Evolutionary conservation across 2,329 filamentous ascomycete genomes (phyloP).

Genomic region (Trichoderma asperellum): DNA sequence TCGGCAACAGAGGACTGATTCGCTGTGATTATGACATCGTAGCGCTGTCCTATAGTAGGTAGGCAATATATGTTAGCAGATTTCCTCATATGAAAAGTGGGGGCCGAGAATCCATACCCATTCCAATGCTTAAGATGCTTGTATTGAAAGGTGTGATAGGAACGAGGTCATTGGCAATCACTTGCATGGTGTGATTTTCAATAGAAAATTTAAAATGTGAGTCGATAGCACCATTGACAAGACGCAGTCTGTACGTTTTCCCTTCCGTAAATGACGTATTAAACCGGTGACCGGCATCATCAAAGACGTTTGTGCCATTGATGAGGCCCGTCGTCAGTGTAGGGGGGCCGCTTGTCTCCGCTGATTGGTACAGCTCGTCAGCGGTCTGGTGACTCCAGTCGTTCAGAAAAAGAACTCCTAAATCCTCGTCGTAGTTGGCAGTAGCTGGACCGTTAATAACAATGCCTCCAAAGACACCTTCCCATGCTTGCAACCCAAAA

Average conservation of each 20-base stretch:
- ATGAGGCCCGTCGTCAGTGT: slow-evolving; percentile 51
- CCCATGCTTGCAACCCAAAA: slow-evolving; percentile 52
- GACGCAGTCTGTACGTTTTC: background rate
- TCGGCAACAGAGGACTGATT: background rate
- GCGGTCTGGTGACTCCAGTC: slow-evolving; percentile 60
- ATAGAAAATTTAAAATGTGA: background rate
- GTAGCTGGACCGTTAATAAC: slow-evolving; percentile 64
- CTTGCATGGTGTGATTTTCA: background rate
- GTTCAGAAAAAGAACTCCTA: slow-evolving; percentile 61
- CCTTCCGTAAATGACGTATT: background rate
- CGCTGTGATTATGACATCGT: background rate
- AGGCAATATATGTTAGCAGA: background rate
- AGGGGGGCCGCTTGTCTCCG: background rate
- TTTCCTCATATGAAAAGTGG: background rate
- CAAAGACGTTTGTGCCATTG: slow-evolving; percentile 48
- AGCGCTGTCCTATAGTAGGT: background rate
- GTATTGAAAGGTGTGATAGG: background rate
- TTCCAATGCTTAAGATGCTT: background rate
- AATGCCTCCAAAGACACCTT: slow-evolving; percentile 64
- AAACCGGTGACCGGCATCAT: background rate
- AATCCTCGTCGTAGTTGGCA: slow-evolving; percentile 64
- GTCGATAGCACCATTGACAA: background rate
- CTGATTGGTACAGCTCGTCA: slow-evolving; percentile 41
- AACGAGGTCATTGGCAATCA: background rate
- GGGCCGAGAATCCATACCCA: background rate